Evolutionary conservation across 805 yeast species (phyloP).

Genomic region (Diddensiella caesifluorescens): DNA sequence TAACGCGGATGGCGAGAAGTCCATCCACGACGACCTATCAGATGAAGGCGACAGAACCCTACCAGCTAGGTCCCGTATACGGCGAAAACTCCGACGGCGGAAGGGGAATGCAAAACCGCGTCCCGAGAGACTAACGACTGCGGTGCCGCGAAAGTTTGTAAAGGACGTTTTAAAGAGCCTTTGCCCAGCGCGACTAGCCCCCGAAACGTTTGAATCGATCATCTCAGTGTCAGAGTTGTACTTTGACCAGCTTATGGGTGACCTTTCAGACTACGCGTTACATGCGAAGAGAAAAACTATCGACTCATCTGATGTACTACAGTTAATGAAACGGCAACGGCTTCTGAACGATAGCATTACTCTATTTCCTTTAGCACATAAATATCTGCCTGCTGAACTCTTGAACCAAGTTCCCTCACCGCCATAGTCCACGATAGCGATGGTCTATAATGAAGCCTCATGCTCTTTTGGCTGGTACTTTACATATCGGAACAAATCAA

Average conservation of each 20-base stretch:
- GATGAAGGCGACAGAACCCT: too few species aligned
- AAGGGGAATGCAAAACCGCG: too few species aligned
- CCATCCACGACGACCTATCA: too few species aligned
- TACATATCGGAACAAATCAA: conserved; percentile 54
- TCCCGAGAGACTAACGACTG: too few species aligned
- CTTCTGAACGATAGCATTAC: conserved; percentile 18
- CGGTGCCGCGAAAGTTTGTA: too few species aligned
- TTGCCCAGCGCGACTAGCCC: conserved; percentile 8
- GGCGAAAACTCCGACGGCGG: too few species aligned
- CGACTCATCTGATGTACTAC: conserved; percentile 26
- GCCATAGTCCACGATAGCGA: not conserved
- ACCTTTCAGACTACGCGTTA: conserved; percentile 31
- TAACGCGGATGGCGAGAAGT: too few species aligned
- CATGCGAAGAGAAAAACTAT: conserved; percentile 32
- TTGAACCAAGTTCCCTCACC: conserved; percentile 7
- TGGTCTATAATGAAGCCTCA: too few species aligned
- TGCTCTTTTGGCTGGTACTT: conserved; percentile 3
- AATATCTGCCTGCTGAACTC: conserved; percentile 31
- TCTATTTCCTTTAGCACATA: conserved; percentile 27
- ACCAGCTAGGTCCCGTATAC: too few species aligned
- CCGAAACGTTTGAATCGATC: conserved; percentile 25
- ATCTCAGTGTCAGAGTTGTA: conserved; percentile 27
- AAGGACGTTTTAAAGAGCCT: too few species aligned
- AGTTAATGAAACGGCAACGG: conserved; percentile 32
- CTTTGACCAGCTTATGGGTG: conserved; percentile 29